Percentiles rank a stretch among this genome's conserved stretches.
Conservation (phyloP, 2,329 filamentous ascomycete genomes). For the Pseudonectria buxi region DNA sequence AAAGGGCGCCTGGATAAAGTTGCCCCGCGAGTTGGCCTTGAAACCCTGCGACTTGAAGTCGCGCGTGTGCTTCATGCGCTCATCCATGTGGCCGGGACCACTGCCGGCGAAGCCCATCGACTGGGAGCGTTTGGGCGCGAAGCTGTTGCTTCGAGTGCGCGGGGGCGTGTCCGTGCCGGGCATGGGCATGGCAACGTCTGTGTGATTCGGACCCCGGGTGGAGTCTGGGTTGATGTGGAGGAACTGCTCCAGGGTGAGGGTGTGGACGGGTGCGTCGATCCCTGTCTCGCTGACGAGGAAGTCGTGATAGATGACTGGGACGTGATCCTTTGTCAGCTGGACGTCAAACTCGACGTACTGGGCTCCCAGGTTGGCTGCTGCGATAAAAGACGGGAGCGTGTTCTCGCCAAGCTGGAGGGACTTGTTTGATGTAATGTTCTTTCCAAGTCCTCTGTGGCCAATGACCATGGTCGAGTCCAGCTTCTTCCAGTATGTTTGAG, state of each 20-base stretch:
- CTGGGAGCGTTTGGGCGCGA: slow-evolving; percentile 43
- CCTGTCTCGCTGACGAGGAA: slow-evolving; percentile 97
- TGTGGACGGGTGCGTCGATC: slow-evolving; percentile 93
- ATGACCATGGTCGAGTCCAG: slow-evolving; percentile 79
- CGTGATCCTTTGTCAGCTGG: slow-evolving; percentile 96
- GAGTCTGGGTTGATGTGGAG: slow-evolving; percentile 69
- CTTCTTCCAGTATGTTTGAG: slow-evolving; percentile 96
- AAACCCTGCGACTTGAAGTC: slow-evolving; percentile 93
- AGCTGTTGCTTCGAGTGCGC: slow-evolving; percentile 31
- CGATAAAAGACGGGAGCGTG: slow-evolving; percentile 91
- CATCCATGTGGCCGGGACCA: slow-evolving; percentile 43
- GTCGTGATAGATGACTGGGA: slow-evolving; percentile 97
- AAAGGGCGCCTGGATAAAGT: slow-evolving; percentile 93
- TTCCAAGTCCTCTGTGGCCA: slow-evolving; percentile 70
- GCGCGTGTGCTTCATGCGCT: slow-evolving; percentile 94
- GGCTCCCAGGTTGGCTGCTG: slow-evolving; percentile 85
- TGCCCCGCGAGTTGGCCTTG: slow-evolving; percentile 90
- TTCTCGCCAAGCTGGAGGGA: slow-evolving; percentile 95
- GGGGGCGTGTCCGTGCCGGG: slow-evolving; percentile 31
- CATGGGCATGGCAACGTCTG: slow-evolving; percentile 6
- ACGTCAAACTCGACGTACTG: slow-evolving; percentile 77
- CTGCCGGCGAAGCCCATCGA: slow-evolving; percentile 47
- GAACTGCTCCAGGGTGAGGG: slow-evolving; percentile 90
- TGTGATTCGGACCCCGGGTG: slow-evolving; percentile 11
- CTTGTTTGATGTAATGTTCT: slow-evolving; percentile 76